Evolutionary conservation across 192 early-diverging fungal genomes (phyloP).

Genomic region (Coemansia sp.): DNA sequence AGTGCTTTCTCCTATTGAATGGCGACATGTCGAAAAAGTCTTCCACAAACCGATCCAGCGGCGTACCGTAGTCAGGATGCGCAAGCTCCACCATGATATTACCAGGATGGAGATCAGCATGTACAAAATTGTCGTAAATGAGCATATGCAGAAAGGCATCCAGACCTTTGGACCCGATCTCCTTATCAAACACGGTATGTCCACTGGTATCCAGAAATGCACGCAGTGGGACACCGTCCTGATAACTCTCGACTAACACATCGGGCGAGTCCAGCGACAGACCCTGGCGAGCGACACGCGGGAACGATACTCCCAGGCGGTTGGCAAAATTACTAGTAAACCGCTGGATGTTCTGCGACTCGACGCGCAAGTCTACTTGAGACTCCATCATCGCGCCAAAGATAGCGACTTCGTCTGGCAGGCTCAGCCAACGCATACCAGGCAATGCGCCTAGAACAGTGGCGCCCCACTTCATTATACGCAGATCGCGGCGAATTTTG

Average conservation of each 20-base stretch:
- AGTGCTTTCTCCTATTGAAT: constrained; percentile 18
- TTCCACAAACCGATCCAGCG: constrained; percentile 53
- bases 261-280: constrained; percentile 55
- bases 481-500: constrained; percentile 76
- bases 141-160: constrained; percentile 88
- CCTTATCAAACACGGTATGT: constrained; percentile 66
- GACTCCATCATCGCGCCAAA: constrained; percentile 92
- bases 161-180: constrained; percentile 81
- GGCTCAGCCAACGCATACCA: constrained; percentile 77
- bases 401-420: constrained; percentile 85
- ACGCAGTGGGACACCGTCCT: constrained; percentile 73
- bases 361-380: constrained; percentile 83
- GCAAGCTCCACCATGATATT: constrained; percentile 87
- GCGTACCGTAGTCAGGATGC: constrained; percentile 59
- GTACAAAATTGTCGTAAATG: constrained; percentile 91
- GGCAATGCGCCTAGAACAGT: constrained; percentile 68
- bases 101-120: constrained; percentile 93
- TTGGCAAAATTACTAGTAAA: constrained; percentile 63
- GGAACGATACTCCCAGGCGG: constrained; percentile 64
- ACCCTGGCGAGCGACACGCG: constrained; percentile 25
- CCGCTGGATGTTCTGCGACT: constrained; percentile 69
- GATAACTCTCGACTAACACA: constrained; percentile 85
- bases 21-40: constrained; percentile 54
- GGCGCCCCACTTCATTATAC: constrained; percentile 76
- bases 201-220: constrained; percentile 68